phyloP scores from a whole-genome alignment of 106 monocot genomes.

The Platanthera guangdongensis region DNA sequence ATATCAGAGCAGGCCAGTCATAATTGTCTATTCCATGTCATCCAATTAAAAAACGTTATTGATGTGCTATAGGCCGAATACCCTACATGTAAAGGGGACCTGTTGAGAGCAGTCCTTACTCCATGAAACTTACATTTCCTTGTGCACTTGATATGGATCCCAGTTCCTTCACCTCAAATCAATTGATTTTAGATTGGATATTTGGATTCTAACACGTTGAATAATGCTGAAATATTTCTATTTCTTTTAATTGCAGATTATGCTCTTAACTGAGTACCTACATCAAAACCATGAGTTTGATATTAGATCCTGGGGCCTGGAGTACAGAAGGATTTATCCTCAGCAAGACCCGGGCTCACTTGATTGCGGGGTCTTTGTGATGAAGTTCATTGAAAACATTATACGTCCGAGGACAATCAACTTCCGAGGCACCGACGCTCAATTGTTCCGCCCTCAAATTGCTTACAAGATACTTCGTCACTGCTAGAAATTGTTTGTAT shows the following conservation, averaged over 20 bases:
- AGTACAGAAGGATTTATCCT: conserved; percentile 5
- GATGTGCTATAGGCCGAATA: no score
- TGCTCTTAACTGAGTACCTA: conserved; percentile 2
- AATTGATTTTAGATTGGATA: no score
- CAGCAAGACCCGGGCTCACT: conserved; percentile 5
- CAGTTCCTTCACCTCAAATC: no score
- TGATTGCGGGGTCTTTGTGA: conserved; percentile 8
- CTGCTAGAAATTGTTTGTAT: background rate
- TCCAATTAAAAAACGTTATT: no score
- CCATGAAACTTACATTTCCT: no score
- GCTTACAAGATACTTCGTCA: conserved; percentile 1
- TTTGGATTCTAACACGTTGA: background rate
- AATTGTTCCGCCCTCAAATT: conserved; percentile 6
- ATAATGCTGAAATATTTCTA: background rate
- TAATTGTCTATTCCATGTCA: no score
- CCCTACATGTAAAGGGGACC: no score
- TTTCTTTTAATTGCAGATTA: background rate
- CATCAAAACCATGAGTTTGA: background rate
- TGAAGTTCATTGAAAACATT: conserved; percentile 8
- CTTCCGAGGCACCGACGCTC: background rate
- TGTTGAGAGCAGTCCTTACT: no score
- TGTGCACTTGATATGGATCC: no score
- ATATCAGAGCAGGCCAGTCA: no score
- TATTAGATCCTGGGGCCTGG: conserved; percentile 7
- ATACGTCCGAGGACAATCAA: background rate